phyloP scores from a whole-genome alignment of 768 basidiomycete species.

The Xerocomellus amylosporus region DNA sequence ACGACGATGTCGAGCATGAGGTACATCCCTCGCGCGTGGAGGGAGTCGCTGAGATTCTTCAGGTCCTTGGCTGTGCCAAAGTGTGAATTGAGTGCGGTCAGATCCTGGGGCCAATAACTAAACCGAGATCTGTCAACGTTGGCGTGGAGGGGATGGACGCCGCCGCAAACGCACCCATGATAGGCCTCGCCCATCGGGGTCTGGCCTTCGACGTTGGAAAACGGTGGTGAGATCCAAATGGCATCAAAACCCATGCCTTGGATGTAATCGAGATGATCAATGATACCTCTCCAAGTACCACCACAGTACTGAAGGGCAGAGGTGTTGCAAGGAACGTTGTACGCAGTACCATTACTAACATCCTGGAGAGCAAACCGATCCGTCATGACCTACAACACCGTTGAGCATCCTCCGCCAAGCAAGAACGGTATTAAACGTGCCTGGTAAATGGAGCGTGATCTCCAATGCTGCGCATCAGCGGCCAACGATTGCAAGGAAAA shows the following conservation, averaged over 20 bases:
- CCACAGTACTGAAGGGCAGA: conserved; percentile 51
- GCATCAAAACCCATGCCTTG: conserved; percentile 61
- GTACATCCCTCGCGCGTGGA: conserved; percentile 54
- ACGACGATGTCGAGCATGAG: conserved; percentile 64
- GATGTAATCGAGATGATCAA: conserved; percentile 59
- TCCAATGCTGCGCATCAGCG: conserved; percentile 48
- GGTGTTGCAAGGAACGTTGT: conserved; percentile 44
- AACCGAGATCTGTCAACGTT: background rate
- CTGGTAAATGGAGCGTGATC: conserved; percentile 55
- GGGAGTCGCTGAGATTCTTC: conserved; percentile 42
- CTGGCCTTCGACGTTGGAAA: conserved; percentile 45
- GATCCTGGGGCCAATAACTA: conserved; percentile 52
- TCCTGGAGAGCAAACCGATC: conserved; percentile 59
- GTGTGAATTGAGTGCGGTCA: conserved; percentile 47
- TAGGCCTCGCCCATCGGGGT: conserved; percentile 55
- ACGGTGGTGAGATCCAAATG: conserved; percentile 57
- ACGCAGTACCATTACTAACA: conserved; percentile 25
- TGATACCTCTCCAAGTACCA: conserved; percentile 53
- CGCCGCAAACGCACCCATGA: conserved; percentile 41
- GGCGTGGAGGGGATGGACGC: background rate
- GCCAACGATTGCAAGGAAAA: conserved; percentile 22
- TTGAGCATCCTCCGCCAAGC: background rate
- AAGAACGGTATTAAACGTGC: conserved; percentile 17
- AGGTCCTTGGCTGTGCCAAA: conserved; percentile 55
- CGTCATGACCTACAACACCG: conserved; percentile 41